These are phyloP conservation scores for Vaccinium vitisidaea DNA, from an alignment of 148 eudicot genomes.

Conservation along the genomic window DNA sequence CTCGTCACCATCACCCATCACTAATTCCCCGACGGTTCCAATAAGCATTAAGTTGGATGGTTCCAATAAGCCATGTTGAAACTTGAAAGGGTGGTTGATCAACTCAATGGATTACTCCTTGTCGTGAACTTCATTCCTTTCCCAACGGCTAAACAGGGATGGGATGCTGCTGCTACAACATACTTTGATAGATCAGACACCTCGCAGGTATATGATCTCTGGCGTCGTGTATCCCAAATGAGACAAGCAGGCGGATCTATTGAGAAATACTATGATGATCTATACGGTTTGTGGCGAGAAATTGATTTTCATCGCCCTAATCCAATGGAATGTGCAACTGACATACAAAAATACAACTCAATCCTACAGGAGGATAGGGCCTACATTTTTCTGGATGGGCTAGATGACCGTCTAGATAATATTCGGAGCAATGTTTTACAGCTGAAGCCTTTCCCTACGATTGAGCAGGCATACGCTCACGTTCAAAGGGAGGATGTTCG, in stretches of 20 bases:
- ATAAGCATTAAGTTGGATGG: constrained; percentile 6
- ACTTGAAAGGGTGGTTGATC: background rate
- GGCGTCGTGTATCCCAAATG: background rate
- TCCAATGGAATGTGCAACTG: background rate
- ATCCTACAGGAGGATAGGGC: background rate
- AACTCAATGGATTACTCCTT: too few species aligned
- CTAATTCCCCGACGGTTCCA: background rate
- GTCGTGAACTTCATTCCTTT: too few species aligned
- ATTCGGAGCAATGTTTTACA: background rate
- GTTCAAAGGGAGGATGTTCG: background rate
- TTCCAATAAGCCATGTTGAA: too few species aligned
- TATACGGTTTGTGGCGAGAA: background rate
- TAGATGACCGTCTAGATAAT: background rate
- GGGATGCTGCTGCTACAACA: too few species aligned
- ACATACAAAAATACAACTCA: background rate
- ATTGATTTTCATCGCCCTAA: background rate
- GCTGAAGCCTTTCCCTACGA: background rate
- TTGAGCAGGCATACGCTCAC: background rate
- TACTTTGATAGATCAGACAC: background rate
- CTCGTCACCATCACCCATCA: background rate
- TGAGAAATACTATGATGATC: background rate
- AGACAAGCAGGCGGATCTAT: background rate
- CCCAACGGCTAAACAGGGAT: too few species aligned
- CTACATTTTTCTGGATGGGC: background rate
- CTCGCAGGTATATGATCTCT: background rate